Evolutionary conservation across 2,329 filamentous ascomycete genomes (phyloP), one percentile per base, ranked within the genome.

Genomic region (Colletotrichum magnum): DNA sequence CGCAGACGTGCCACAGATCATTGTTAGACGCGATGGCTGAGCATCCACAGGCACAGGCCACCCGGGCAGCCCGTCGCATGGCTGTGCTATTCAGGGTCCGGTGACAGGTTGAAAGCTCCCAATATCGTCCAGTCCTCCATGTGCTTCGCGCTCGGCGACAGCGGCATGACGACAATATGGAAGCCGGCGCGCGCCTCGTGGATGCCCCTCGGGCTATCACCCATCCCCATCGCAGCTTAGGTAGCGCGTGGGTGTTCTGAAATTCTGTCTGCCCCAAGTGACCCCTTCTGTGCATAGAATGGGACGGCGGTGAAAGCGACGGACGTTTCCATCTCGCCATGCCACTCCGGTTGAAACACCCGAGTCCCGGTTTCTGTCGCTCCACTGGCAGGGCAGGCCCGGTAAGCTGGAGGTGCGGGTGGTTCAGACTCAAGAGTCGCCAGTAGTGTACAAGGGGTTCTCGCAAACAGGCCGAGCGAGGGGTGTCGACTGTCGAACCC

Each of bases 281-380:
- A 15, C 2, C 21, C 5, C 43, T 43, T 47, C n/a, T 39, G n/a
- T 57, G 62, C 57, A 45, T 24, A 26, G 62, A 24, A 60, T 51
- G 56, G 58, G 62, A 66, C 56, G 62, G 62, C 62, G 62, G 67
- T 69, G 67, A 41, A 66, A 57, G 67, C 62, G 26, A 50, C 52
- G 61, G 50, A 48, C 56, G 61, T 69, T 66, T 65, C 66, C 53
- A 51, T 32, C 32, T 45, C 39, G 51, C 21, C 32, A 24, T 60
- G 50, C 48, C 65, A 54, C 62, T 39, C 16, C 13, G 41, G 54
- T 69, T 66, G 61, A 69, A 69, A 69, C 66, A 66, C 53, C 61
- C 61, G 50, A 65, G 54, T 69, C 61, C 66, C 66, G 54, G 66
- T 65, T 66, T 50, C 58, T 54, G 26, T 24, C 59, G 66, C 28